These are phyloP conservation scores for Annulohypoxylon moriforme DNA, from an alignment of 495 filamentous ascomycete genomes.

Conservation along the genomic window DNA sequence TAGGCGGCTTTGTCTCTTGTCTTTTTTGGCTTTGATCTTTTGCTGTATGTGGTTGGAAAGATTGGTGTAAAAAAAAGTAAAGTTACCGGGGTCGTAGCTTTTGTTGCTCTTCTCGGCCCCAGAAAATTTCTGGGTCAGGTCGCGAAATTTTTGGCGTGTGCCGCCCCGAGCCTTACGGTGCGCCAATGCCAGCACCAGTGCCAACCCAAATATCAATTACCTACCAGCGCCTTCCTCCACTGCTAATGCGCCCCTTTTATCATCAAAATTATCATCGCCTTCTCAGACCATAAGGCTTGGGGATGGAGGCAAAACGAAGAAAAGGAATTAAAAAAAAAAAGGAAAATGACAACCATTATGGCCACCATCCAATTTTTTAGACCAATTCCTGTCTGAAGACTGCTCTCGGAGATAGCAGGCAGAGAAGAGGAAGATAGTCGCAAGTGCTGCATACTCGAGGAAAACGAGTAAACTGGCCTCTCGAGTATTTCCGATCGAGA, in stretches of 20 bases:
- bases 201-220: conserved; percentile 2
- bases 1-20: background rate
- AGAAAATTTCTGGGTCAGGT: conserved; percentile 44
- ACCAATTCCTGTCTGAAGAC: conserved; percentile 3
- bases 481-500: conserved; percentile 37
- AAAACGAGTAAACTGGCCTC: background rate
- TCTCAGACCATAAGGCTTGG: background rate
- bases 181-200: conserved; percentile 7
- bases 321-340: background rate
- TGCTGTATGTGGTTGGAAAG: conserved; percentile 16
- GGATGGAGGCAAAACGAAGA: no score
- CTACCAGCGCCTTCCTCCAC: conserved; percentile 9
- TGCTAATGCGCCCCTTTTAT: conserved; percentile 12
- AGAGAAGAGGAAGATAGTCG: conserved; percentile 7
- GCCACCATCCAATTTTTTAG: conserved; percentile 4
- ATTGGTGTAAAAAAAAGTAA: conserved; percentile 13
- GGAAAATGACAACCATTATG: background rate
- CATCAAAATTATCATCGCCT: conserved; percentile 26
- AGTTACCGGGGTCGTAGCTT: conserved; percentile 12
- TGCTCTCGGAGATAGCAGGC: conserved; percentile 9
- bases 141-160: conserved; percentile 39
- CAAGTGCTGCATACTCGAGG: conserved; percentile 24
- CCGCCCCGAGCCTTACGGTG: conserved; percentile 33
- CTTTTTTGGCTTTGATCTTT: background rate
- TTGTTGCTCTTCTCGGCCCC: conserved; percentile 17